A percentile compares a stretch with the other conserved stretches of the same genome.
phyloP scores from a whole-genome alignment of 176 grass and related monocot genomes.

The Eragrostis curvula region DNA sequence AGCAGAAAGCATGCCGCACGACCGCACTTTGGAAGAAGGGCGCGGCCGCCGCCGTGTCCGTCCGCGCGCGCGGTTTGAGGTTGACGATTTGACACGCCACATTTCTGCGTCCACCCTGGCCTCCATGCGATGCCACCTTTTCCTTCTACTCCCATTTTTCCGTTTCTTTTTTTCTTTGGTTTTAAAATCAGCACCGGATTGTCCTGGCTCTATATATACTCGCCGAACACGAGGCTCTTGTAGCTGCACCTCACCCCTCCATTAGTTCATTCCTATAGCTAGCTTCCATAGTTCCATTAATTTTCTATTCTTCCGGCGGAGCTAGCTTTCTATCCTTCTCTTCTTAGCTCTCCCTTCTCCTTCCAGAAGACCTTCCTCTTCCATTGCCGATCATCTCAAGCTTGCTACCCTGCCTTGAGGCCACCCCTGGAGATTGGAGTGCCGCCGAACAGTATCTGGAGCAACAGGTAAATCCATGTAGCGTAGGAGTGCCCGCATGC shows the following conservation, averaged over 20 bases:
- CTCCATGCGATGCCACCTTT: background rate
- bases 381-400: background rate
- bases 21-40: background rate
- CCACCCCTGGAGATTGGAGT: background rate
- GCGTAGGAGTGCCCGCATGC: too few relatives aligned
- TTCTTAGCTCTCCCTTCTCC: too few relatives aligned
- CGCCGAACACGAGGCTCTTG: background rate
- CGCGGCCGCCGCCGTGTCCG: background rate
- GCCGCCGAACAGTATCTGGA: background rate
- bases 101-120: constrained; percentile 20
- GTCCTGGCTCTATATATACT: constrained; percentile 38
- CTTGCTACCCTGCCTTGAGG: background rate
- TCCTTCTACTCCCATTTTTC: background rate
- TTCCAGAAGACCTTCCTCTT: background rate
- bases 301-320: too few relatives aligned
- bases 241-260: background rate
- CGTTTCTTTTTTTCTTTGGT: background rate
- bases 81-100: constrained; percentile 22
- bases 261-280: background rate
- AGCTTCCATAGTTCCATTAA: background rate
- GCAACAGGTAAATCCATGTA: background rate
- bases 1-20: background rate
- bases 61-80: background rate
- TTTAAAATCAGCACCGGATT: too few relatives aligned
- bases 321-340: too few relatives aligned